phyloP scores from a whole-genome alignment of 495 filamentous ascomycete species.

The Cryomyces minteri region DNA sequence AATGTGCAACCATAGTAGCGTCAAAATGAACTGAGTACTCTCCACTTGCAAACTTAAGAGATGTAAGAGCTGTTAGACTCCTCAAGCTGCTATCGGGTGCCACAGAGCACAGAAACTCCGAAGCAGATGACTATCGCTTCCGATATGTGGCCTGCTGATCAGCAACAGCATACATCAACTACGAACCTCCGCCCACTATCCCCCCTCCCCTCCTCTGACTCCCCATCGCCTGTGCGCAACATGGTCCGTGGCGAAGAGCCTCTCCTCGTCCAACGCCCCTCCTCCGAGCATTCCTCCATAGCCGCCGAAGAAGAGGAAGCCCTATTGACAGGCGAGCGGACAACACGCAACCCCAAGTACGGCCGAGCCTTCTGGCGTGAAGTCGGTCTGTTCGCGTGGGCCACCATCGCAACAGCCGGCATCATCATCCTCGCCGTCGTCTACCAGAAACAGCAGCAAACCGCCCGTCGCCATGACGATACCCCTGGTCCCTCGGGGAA shows the following conservation, averaged over 20 bases:
- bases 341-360: slow-evolving; percentile 7
- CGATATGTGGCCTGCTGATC: too few relatives aligned
- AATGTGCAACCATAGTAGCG: too few relatives aligned
- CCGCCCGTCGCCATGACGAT: slow-evolving; percentile 11
- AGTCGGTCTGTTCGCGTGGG: slow-evolving; percentile 68
- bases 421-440: slow-evolving; percentile 60
- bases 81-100: too few relatives aligned
- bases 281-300: slow-evolving; percentile 20
- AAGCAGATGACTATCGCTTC: too few relatives aligned
- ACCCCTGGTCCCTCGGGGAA: slow-evolving; percentile 47
- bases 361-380: slow-evolving; percentile 43
- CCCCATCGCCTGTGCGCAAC: not conserved
- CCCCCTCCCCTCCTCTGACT: too few relatives aligned
- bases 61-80: too few relatives aligned
- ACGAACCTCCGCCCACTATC: too few relatives aligned
- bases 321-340: slow-evolving; percentile 39
- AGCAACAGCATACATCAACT: too few relatives aligned
- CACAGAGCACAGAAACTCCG: too few relatives aligned
- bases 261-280: slow-evolving; percentile 19
- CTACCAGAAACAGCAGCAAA: slow-evolving; percentile 43
- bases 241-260: slow-evolving; percentile 25
- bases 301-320: slow-evolving; percentile 33
- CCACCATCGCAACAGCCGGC: slow-evolving; percentile 62
- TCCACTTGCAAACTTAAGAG: too few relatives aligned
- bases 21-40: too few relatives aligned